Evolutionary conservation across 2,329 filamentous ascomycete genomes (phyloP).

Genomic region (Endocalyx cinctus): DNA sequence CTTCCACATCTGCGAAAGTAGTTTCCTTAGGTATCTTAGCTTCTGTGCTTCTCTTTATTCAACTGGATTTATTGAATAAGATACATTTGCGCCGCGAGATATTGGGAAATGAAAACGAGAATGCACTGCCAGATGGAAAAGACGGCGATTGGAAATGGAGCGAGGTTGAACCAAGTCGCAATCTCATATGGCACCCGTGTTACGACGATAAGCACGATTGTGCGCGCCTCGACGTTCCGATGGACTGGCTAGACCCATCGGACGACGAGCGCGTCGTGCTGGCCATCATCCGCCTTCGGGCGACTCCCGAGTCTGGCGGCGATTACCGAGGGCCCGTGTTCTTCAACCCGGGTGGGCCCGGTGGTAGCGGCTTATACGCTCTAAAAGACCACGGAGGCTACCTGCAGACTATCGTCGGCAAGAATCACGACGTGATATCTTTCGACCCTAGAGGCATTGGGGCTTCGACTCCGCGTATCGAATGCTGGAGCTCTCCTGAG

Average conservation of each 20-base stretch:
- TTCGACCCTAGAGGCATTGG: conserved; percentile 50
- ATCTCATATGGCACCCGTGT: conserved; percentile 30
- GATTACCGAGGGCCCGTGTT: conserved; percentile 30
- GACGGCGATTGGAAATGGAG: conserved; percentile 13
- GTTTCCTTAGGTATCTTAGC: no score
- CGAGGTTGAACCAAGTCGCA: conserved; percentile 25
- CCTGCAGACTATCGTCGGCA: conserved; percentile 41
- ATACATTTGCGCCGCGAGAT: no score
- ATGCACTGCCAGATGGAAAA: not conserved
- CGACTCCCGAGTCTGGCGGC: conserved; percentile 18
- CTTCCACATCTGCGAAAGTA: no score
- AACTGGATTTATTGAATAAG: no score
- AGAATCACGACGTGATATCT: conserved; percentile 39
- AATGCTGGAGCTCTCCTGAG: conserved; percentile 44
- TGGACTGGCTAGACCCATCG: conserved; percentile 35
- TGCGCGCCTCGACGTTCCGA: conserved; percentile 33
- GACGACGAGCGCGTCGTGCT: conserved; percentile 29
- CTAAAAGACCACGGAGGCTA: conserved; percentile 25
- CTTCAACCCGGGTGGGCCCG: conserved; percentile 41
- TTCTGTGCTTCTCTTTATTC: no score
- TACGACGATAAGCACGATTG: conserved; percentile 31
- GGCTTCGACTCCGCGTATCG: conserved; percentile 43
- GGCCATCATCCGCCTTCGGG: conserved; percentile 34
- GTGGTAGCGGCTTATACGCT: conserved; percentile 40
- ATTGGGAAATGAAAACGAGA: no score